A percentile compares a stretch with the other conserved stretches of the same genome.
phyloP scores from a whole-genome alignment of 1,284 basidiomycete species.

The Neonothopanus nambi region DNA sequence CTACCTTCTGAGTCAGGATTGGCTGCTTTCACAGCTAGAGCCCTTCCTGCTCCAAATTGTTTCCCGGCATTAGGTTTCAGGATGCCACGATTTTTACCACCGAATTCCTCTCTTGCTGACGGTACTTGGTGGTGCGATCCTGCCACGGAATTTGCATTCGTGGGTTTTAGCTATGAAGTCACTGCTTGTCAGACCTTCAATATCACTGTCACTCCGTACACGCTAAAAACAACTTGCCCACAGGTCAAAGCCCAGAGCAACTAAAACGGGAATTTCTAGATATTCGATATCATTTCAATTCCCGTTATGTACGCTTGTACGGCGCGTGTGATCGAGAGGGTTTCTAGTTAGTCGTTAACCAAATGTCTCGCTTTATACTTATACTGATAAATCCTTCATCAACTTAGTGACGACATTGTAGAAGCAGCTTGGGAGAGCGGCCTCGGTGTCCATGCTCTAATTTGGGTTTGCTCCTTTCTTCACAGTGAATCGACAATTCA shows the following conservation, averaged over 20 bases:
- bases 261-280: constrained; percentile 61
- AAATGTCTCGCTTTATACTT: background rate
- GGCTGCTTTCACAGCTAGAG: too few relatives aligned
- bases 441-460: constrained; percentile 70
- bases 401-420: constrained; percentile 60
- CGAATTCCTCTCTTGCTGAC: constrained; percentile 29
- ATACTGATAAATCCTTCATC: background rate
- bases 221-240: background rate
- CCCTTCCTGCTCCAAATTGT: constrained; percentile 30
- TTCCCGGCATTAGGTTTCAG: constrained; percentile 59
- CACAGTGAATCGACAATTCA: background rate
- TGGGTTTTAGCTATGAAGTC: constrained; percentile 74
- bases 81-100: constrained; percentile 53
- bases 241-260: constrained; percentile 49
- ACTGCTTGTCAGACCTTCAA: constrained; percentile 47
- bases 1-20: too few relatives aligned
- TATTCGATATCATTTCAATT: constrained; percentile 58
- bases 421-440: constrained; percentile 70
- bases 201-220: background rate
- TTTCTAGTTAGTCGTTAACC: constrained; percentile 56
- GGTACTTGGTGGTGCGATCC: constrained; percentile 67
- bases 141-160: constrained; percentile 64
- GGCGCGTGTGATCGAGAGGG: constrained; percentile 61
- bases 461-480: constrained; percentile 55
- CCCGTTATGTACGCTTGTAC: constrained; percentile 73